These are phyloP conservation scores for Centaurea solstitialis DNA, from an alignment of 129 eudicot genomes.

Conservation along the genomic window DNA sequence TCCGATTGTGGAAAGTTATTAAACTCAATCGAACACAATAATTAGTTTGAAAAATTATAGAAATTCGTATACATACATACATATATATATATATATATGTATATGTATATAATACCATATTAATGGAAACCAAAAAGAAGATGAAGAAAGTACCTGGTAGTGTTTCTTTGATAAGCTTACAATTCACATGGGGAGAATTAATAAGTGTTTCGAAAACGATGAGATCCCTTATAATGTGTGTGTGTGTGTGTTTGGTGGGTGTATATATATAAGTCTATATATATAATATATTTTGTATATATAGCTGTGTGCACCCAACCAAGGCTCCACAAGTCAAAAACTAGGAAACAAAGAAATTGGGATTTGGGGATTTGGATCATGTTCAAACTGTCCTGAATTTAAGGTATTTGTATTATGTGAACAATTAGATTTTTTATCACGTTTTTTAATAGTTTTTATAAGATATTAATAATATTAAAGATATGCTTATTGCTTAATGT, in stretches of 20 bases:
- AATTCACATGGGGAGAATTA: not conserved
- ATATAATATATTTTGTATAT: not conserved
- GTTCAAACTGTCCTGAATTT: not conserved
- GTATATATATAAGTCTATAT: not conserved
- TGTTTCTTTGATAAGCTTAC: not conserved
- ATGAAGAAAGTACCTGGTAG: not conserved
- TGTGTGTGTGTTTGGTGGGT: not conserved
- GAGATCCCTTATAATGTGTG: not conserved
- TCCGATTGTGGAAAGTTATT: not conserved
- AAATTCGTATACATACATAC: not conserved
- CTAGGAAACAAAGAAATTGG: not conserved
- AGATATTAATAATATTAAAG: too few species aligned
- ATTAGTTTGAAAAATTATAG: not conserved
- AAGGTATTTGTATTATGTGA: not conserved
- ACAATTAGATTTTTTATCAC: not conserved
- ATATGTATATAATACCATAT: not conserved
- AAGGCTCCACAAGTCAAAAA: not conserved
- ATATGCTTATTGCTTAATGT: too few species aligned
- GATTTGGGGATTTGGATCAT: not conserved
- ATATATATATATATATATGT: too few species aligned
- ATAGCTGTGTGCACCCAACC: conserved; percentile 1
- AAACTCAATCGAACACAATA: too few species aligned
- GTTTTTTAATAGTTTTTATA: not conserved
- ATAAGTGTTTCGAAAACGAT: not conserved
- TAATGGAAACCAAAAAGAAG: not conserved